Percentiles rank a stretch among this genome's conserved stretches.
Evolutionary conservation across 2,329 filamentous ascomycete species (phyloP).

Genomic region (Microsporum canis): DNA sequence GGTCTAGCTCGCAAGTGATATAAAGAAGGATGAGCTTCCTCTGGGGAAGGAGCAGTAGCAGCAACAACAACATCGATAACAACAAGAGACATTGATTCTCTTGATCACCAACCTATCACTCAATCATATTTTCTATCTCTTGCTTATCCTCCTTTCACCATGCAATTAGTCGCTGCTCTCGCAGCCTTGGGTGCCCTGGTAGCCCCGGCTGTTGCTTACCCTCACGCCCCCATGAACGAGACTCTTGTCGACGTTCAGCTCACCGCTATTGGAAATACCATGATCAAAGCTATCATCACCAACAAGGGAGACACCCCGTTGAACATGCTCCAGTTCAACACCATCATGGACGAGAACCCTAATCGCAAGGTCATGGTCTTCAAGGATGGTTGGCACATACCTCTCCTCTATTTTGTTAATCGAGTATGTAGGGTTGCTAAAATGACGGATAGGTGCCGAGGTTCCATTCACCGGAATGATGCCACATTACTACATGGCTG

Average conservation of each 20-base stretch:
- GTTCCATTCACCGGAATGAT: conserved; percentile 9
- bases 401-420: background rate
- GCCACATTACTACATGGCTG: background rate
- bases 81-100: background rate
- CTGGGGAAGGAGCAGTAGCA: background rate
- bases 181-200: background rate
- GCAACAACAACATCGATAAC: background rate
- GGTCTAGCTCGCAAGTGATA: background rate
- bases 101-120: background rate
- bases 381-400: conserved; percentile 8
- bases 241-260: conserved; percentile 7
- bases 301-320: conserved; percentile 7
- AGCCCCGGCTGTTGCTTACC: background rate
- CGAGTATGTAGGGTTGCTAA: background rate
- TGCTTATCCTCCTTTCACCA: background rate
- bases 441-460: background rate
- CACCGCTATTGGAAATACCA: conserved; percentile 9
- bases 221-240: background rate
- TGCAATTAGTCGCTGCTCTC: background rate
- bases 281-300: conserved; percentile 10
- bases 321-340: conserved; percentile 10
- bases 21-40: background rate
- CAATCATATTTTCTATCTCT: background rate
- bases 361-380: conserved; percentile 8
- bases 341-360: conserved; percentile 8